Evolutionary conservation across 768 basidiomycete genomes (phyloP).

Genomic region (Flagelloscypha sp.): DNA sequence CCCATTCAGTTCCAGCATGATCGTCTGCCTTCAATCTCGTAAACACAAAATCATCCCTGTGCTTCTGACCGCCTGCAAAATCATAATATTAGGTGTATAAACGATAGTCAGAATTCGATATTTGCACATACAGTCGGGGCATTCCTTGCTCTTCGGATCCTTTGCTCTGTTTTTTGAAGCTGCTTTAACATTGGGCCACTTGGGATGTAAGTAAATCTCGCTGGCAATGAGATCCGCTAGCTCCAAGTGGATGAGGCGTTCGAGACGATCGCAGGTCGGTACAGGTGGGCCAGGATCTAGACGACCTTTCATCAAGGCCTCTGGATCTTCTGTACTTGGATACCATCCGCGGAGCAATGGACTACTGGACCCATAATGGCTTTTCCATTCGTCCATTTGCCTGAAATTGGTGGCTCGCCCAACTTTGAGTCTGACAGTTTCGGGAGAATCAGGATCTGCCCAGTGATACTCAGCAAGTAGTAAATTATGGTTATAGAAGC

Average conservation of each 20-base stretch:
- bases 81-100: neutral
- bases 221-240: constrained; percentile 59
- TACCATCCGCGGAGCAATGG: constrained; percentile 69
- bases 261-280: constrained; percentile 64
- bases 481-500: constrained; percentile 7
- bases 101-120: constrained; percentile 14
- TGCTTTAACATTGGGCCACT: constrained; percentile 33
- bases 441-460: constrained; percentile 24
- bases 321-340: constrained; percentile 40
- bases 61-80: constrained; percentile 43
- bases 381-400: constrained; percentile 72
- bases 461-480: no score
- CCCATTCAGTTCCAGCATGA: constrained; percentile 66
- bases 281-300: constrained; percentile 55
- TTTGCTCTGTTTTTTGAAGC: constrained; percentile 12
- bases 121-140: constrained; percentile 21
- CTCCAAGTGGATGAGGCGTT: constrained; percentile 75
- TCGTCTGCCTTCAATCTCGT: constrained; percentile 40
- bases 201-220: constrained; percentile 48
- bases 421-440: constrained; percentile 62
- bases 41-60: constrained; percentile 79
- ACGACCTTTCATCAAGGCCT: constrained; percentile 56
- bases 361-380: constrained; percentile 72
- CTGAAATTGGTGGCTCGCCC: constrained; percentile 72
- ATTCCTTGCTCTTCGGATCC: neutral